Evolutionary conservation across 345 rosid species (phyloP).

Genomic region (Turnera subulata): DNA sequence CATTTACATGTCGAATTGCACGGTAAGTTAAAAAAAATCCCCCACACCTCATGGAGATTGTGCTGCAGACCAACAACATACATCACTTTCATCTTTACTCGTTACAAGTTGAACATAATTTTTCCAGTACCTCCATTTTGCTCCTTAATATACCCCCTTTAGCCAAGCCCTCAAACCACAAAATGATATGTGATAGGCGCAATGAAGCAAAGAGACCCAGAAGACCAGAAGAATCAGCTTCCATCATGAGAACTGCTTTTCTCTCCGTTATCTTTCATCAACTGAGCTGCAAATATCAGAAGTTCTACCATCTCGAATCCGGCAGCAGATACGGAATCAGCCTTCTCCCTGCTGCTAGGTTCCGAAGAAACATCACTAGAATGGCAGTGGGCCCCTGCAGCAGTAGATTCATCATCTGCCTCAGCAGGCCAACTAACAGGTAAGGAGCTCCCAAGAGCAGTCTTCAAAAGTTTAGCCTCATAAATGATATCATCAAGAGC

Average conservation of each 20-base stretch:
- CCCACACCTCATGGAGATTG: too few relatives aligned
- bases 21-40: too few relatives aligned
- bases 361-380: constrained; percentile 18
- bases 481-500: constrained; percentile 50
- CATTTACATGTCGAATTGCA: too few relatives aligned
- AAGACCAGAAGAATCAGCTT: constrained; percentile 12
- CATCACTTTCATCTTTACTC: too few relatives aligned
- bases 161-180: too few relatives aligned
- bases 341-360: constrained; percentile 41
- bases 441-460: constrained; percentile 81
- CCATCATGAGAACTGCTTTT: constrained; percentile 11
- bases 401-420: constrained; percentile 39
- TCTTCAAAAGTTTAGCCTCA: constrained; percentile 79
- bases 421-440: constrained; percentile 93
- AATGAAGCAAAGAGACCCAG: neutral
- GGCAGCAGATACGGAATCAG: constrained; percentile 76
- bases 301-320: constrained; percentile 99
- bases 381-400: constrained; percentile 22
- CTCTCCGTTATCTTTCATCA: constrained; percentile 37
- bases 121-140: too few relatives aligned
- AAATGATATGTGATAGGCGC: too few relatives aligned
- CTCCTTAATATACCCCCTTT: too few relatives aligned
- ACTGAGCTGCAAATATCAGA: constrained; percentile 67
- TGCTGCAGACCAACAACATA: too few relatives aligned
- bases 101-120: too few relatives aligned